Evolutionary conservation across 768 basidiomycete species (phyloP).

Genomic region (Psilocybe tampanensis): DNA sequence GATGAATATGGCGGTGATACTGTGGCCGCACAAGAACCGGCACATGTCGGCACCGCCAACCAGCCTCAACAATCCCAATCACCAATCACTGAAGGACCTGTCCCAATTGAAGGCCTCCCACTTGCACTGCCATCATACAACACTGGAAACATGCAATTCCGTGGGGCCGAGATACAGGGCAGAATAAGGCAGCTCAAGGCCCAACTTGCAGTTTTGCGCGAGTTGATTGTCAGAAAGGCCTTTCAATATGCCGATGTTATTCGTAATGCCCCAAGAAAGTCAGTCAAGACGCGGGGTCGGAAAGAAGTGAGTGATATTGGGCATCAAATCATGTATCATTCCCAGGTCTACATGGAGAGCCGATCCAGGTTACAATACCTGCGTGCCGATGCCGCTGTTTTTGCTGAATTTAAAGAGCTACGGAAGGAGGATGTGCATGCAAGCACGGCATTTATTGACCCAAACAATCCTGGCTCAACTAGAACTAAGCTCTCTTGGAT

Average conservation of each 20-base stretch:
- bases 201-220: neutral
- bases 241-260: neutral
- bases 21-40: neutral
- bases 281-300: neutral
- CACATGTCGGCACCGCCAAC: too few relatives aligned
- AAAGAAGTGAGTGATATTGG: neutral
- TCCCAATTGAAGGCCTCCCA: neutral
- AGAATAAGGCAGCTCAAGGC: neutral
- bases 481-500: neutral
- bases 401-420: neutral
- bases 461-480: neutral
- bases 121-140: neutral
- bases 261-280: neutral
- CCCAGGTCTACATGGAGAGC: neutral
- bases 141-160: neutral
- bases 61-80: too few relatives aligned
- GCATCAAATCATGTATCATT: neutral
- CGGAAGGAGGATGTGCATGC: neutral
- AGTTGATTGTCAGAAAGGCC: neutral
- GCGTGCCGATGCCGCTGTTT: neutral
- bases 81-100: neutral
- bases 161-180: neutral
- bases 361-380: neutral
- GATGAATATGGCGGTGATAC: neutral
- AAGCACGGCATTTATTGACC: constrained; percentile 2